Base-by-base conservation (phyloP, 805 yeast genomes). In the Suhomyces pyralidae region DNA sequence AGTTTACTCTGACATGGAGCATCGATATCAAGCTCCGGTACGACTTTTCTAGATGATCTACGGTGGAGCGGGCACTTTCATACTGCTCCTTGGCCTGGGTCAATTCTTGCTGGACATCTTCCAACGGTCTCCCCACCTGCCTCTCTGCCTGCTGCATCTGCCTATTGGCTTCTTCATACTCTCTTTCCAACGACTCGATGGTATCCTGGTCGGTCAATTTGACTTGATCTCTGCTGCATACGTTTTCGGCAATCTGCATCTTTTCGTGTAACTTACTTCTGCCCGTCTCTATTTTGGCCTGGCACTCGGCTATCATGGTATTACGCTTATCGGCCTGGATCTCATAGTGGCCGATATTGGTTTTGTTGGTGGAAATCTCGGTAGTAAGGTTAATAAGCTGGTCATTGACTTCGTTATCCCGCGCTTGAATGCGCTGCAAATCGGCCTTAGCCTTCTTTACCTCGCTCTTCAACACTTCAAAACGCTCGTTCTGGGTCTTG, bases 61-160 rank as follows among this genome's bases (percentile, higher is more conserved):
- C 71, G 44, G 73, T 77, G 2, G 61, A 59, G 42, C 74, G 69
- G 2, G 84, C 80, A 5, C 71, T 70, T 12, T 70, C 75, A 52
- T 73, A 76, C 46, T 71, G 72, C 3, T 66, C 62, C 55, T 81
- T 78, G 3, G 81, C 74, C 12, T 63, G 62, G 14, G 77, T 70
- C 45, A 81, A 78, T 32, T 81, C 76, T 10, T 66, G 61, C 43
- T 81, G 76, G 1, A 85, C 82, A 36, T 81, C 80, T 48, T 83
- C 86, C 46, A 81, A 79, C 0, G 84, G 65, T 51, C 80, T 73
- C 0, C 88, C 89, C 12, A 84, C 65, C 22, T 70, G 67, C 42
- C 68, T 68, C 57, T 86, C 88, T 2, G 84, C 81, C 50, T 73
- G 76, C 47, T 74, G 69, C 15, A 87, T 77, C 19, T 77, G 76